phyloP scores from a whole-genome alignment of 768 basidiomycete species.

The Lactifluus hygrophoroides region DNA sequence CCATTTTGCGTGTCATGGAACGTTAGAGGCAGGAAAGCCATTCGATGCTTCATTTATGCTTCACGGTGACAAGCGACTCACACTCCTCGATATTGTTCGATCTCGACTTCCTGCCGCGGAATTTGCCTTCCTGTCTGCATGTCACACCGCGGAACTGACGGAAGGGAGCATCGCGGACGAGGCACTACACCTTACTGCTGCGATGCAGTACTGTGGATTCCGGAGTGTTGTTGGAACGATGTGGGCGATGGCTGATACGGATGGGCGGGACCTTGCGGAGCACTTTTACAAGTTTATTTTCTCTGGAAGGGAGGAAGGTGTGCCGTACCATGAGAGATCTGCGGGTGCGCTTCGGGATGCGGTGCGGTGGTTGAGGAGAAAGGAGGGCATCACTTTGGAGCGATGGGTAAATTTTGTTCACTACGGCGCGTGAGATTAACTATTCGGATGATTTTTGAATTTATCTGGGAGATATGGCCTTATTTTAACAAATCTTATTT shows the following conservation, averaged over 20 bases:
- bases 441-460: neutral
- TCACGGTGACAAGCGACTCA: neutral
- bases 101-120: conserved; percentile 2
- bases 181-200: conserved; percentile 10
- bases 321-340: neutral
- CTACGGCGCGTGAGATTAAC: conserved; percentile 1
- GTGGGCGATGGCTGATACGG: conserved; percentile 12
- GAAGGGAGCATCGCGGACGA: conserved; percentile 6
- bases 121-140: conserved; percentile 13
- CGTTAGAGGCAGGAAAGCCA: neutral
- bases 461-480: too few species aligned
- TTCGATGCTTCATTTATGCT: conserved; percentile 2
- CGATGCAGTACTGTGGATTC: conserved; percentile 15
- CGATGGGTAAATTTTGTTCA: conserved; percentile 7
- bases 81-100: neutral
- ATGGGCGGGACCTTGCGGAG: conserved; percentile 6
- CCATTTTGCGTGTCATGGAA: conserved; percentile 11
- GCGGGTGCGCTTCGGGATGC: too few species aligned
- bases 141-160: conserved; percentile 8
- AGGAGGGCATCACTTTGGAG: neutral
- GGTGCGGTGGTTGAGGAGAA: neutral
- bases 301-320: too few species aligned
- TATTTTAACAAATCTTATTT: too few species aligned
- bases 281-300: too few species aligned
- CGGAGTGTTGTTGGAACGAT: conserved; percentile 13